phyloP scores from a whole-genome alignment of 2,329 filamentous ascomycete species.

The Cladosporium colombiae region DNA sequence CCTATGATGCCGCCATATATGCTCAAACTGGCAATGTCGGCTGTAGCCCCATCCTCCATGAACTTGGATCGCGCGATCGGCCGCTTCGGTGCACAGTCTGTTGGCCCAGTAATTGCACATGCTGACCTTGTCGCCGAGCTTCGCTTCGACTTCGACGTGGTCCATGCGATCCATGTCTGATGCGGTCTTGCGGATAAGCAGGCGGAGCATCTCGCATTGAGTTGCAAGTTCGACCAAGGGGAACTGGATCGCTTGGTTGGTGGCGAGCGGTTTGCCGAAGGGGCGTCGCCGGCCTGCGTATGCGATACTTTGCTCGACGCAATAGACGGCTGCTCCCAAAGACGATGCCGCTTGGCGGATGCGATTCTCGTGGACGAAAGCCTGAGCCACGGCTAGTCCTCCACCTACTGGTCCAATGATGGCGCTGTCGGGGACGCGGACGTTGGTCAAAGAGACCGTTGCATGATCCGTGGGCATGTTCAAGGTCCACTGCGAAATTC shows the following conservation, averaged over 20 bases:
- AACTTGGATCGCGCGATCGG: constrained; percentile 64
- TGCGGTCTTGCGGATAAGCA: constrained; percentile 63
- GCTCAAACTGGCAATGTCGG: constrained; percentile 62
- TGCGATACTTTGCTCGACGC: constrained; percentile 58
- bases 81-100: constrained; percentile 60
- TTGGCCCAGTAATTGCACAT: constrained; percentile 70
- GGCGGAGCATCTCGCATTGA: constrained; percentile 62
- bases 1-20: constrained; percentile 66
- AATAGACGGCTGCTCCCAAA: constrained; percentile 61
- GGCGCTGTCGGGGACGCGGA: constrained; percentile 56
- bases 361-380: constrained; percentile 66
- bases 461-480: constrained; percentile 69
- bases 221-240: constrained; percentile 63
- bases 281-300: constrained; percentile 58
- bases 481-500: constrained; percentile 54
- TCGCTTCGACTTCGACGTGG: constrained; percentile 57
- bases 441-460: constrained; percentile 58
- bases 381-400: constrained; percentile 62
- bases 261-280: constrained; percentile 58
- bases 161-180: constrained; percentile 61
- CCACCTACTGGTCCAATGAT: constrained; percentile 56
- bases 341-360: constrained; percentile 65
- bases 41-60: constrained; percentile 62
- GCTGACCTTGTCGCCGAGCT: constrained; percentile 61
- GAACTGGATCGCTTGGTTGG: constrained; percentile 66